Base-by-base conservation (phyloP, 192 early-diverging fungal species). In the Mortierella alpina region DNA sequence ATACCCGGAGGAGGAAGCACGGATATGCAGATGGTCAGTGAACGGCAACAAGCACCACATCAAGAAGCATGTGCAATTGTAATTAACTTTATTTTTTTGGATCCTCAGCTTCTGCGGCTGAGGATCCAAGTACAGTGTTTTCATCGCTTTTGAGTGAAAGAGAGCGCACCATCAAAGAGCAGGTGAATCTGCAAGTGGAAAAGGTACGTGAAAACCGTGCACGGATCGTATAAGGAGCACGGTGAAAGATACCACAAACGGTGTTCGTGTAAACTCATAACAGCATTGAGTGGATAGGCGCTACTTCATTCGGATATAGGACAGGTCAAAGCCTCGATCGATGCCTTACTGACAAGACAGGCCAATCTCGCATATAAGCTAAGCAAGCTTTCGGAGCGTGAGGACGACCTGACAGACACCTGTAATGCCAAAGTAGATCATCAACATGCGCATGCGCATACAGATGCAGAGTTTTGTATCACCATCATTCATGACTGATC, bases 91-190 rank as follows among this genome's bases (percentile, higher is more conserved):
- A 40, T 63, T 9, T 56, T 64, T 49, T 60, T 23, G 39, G n/a
- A n/a, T n/a, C n/a, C n/a, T n/a, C n/a, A n/a, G n/a, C n/a, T n/a
- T n/a, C n/a, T n/a, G n/a, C n/a, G n/a, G n/a, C n/a, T n/a, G n/a
- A 83, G 46, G 62, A 79, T 72, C 80, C 81, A 11, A 75, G 58
- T 57, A 71, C 63, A 49, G 75, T 83, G 45, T 75, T 88, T 14
- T 84, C 79, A 6, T 83, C 84, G 45, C 58, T 89, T 4, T 72
- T 86, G 74, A 73, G 67, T 9, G 86, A 89, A 63, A 74, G 87
- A 68, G 87, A 90, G 57, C 75, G 77, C 54, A 82, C 81, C 40
- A 75, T 83, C 13, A 81, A 84, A 63, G 89, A 90, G 48, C 81
- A 84, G 44, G 86, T 88, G 59, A 83, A 84, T n/a, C 52, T 88